Evolutionary conservation across 164 flowering plant genomes (phyloP).

Genomic region (Aristolochia fimbriata): DNA sequence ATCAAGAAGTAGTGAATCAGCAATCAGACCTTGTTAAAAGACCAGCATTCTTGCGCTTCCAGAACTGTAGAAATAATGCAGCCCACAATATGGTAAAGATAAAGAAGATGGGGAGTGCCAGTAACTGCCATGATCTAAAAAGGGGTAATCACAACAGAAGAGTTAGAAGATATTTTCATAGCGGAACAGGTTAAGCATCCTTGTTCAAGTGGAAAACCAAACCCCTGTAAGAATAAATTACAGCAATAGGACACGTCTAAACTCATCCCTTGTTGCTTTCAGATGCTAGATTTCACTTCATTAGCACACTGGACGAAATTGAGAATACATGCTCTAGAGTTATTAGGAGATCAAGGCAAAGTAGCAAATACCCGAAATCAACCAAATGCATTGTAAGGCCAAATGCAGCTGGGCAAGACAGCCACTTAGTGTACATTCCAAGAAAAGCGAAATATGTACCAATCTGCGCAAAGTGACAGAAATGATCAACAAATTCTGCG

Average conservation of each 20-base stretch:
- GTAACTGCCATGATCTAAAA: slow-evolving; percentile 57
- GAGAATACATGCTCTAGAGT: too few relatives aligned
- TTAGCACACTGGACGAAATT: too few relatives aligned
- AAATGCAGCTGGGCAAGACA: slow-evolving; percentile 73
- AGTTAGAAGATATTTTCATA: background rate
- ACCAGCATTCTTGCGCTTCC: slow-evolving; percentile 93
- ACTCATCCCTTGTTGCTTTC: too few relatives aligned
- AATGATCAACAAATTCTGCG: background rate
- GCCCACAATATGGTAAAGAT: slow-evolving; percentile 66
- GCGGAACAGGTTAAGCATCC: background rate
- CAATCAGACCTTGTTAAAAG: slow-evolving; percentile 56
- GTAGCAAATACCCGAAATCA: slow-evolving; percentile 58
- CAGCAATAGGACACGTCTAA: too few relatives aligned
- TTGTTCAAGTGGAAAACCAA: too few relatives aligned
- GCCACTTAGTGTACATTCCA: slow-evolving; percentile 91
- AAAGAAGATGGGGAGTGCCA: slow-evolving; percentile 70
- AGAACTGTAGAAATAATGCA: slow-evolving; percentile 78
- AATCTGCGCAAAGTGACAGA: slow-evolving; percentile 30
- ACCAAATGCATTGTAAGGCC: slow-evolving; percentile 55
- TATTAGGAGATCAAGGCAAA: too few relatives aligned
- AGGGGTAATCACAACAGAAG: slow-evolving; percentile 3
- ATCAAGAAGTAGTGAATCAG: too few relatives aligned
- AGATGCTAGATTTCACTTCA: too few relatives aligned
- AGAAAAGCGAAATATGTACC: slow-evolving; percentile 87
- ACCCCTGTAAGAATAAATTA: too few relatives aligned